A percentile compares a stretch with the other conserved stretches of the same genome.
Evolutionary conservation across 768 basidiomycete species (phyloP).

Genomic region (Macrocybe gigantea): DNA sequence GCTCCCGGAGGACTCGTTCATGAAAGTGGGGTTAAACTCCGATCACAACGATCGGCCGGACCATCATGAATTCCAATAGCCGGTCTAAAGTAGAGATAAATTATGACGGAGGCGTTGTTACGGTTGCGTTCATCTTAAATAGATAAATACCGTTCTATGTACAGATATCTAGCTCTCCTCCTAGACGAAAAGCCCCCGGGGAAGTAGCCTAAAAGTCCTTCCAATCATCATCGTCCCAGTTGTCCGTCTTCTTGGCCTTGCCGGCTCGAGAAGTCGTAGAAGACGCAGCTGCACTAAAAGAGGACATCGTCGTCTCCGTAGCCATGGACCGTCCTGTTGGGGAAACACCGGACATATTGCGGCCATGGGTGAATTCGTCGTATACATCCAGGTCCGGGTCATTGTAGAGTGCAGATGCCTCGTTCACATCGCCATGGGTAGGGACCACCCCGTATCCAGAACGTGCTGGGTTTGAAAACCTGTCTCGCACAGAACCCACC

Average conservation of each 20-base stretch:
- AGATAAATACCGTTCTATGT: neutral
- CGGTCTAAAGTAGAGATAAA: neutral
- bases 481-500: constrained; percentile 58
- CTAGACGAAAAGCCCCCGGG: no score
- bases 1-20: neutral
- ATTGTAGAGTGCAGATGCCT: constrained; percentile 56
- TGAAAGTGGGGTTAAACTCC: constrained; percentile 13
- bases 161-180: neutral
- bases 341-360: constrained; percentile 15
- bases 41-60: constrained; percentile 30
- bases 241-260: constrained; percentile 37
- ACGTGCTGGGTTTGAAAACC: constrained; percentile 46
- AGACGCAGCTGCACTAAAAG: constrained; percentile 3
- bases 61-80: constrained; percentile 7
- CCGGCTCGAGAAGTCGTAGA: constrained; percentile 11
- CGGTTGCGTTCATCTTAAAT: neutral
- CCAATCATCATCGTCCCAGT: constrained; percentile 72
- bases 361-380: constrained; percentile 37
- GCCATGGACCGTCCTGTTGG: constrained; percentile 5
- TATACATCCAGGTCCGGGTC: constrained; percentile 66
- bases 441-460: constrained; percentile 45
- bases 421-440: constrained; percentile 36
- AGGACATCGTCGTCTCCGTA: constrained; percentile 2
- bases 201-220: constrained; percentile 58
- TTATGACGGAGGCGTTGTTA: neutral